phyloP scores from a whole-genome alignment of 73 alveolate genomes.

The Loxodes magnus region DNA sequence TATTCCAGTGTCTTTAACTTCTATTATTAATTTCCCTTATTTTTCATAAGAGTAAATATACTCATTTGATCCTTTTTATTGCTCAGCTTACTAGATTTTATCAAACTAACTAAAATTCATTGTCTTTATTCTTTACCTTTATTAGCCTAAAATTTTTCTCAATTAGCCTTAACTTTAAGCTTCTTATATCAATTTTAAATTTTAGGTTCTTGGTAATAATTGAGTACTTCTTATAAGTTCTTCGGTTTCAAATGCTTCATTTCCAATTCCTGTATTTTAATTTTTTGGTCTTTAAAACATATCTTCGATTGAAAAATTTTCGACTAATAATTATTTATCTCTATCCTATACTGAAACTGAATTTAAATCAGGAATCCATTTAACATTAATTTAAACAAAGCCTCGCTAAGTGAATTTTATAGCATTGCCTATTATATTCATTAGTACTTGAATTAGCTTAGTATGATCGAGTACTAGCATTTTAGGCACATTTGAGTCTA shows the following conservation, averaged over 20 bases:
- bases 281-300: not conserved
- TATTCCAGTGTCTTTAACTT: constrained; percentile 8
- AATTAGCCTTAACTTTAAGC: not conserved
- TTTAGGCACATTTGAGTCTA: constrained; percentile 7
- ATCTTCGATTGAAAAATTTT: not conserved
- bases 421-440: constrained; percentile 34
- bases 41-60: not conserved
- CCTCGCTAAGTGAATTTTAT: constrained; percentile 35
- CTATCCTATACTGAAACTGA: not conserved
- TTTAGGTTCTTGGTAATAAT: not conserved
- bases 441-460: constrained; percentile 27
- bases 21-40: not conserved
- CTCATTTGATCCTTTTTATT: too few relatives aligned
- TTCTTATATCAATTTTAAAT: not conserved
- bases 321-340: not conserved
- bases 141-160: not conserved
- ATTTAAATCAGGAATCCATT: not conserved
- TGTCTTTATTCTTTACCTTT: too few relatives aligned
- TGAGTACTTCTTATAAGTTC: not conserved
- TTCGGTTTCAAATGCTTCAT: not conserved
- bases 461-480: constrained; percentile 2
- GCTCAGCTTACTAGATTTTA: too few relatives aligned
- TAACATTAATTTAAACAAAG: constrained; percentile 11
- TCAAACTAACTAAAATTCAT: too few relatives aligned
- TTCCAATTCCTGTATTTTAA: not conserved